Conservation (phyloP, 2,329 filamentous ascomycete genomes). For the Penicillium sp. region DNA sequence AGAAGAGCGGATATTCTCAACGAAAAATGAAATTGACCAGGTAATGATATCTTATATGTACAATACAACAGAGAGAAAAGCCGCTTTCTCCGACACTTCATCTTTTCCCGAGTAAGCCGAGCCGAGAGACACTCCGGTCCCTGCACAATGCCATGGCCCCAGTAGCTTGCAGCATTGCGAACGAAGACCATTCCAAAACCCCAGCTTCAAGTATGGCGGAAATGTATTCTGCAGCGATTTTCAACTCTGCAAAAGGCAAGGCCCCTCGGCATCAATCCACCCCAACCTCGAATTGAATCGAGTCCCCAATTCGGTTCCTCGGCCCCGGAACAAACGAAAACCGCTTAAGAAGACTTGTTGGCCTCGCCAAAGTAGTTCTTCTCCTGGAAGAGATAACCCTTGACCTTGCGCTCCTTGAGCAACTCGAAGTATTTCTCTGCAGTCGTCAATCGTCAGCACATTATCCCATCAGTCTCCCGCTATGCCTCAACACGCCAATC, state of each 20-base stretch:
- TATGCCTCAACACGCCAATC: not conserved
- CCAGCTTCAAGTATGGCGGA: not conserved
- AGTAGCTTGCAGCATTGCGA: not conserved
- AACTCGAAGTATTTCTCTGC: conserved; percentile 68
- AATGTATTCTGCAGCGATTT: not conserved
- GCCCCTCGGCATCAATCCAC: not conserved
- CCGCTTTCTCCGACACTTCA: conserved; percentile 18
- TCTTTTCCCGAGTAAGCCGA: conserved; percentile 9
- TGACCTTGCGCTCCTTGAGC: conserved; percentile 64
- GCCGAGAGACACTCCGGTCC: not conserved
- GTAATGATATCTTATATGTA: conserved; percentile 37
- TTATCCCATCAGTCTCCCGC: not conserved
- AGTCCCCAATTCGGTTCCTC: not conserved
- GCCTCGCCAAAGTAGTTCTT: conserved; percentile 58
- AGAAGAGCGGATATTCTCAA: conserved; percentile 8
- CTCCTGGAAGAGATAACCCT: conserved; percentile 66
- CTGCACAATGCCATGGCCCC: not conserved
- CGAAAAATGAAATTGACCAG: conserved; percentile 29
- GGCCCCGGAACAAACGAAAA: not conserved
- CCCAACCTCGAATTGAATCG: not conserved
- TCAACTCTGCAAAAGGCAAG: not conserved
- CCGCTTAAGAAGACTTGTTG: conserved; percentile 33
- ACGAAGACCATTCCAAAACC: not conserved
- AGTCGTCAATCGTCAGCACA: conserved; percentile 17
- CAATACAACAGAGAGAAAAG: conserved; percentile 27